Conservation (phyloP, 2,329 filamentous ascomycete genomes). For the Fusarium sp. region DNA sequence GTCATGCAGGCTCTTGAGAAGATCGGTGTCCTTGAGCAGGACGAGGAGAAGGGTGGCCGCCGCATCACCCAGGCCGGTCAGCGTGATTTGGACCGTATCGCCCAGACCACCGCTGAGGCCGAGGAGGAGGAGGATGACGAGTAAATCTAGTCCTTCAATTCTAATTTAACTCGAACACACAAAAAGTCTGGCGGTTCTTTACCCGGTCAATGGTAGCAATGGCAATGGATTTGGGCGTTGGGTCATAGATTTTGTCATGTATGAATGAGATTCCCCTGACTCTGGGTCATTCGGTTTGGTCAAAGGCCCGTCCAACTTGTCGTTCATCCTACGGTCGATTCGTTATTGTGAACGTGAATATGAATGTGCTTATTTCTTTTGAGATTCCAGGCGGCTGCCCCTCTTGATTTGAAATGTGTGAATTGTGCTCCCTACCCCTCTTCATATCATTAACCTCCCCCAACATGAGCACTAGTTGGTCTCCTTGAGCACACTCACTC, state of each 20-base stretch:
- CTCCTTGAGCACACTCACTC: background rate
- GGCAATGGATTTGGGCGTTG: conserved; percentile 54
- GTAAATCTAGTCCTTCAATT: conserved; percentile 56
- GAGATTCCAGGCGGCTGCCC: background rate
- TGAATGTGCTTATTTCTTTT: background rate
- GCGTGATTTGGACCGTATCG: conserved; percentile 98
- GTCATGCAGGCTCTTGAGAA: conserved; percentile 97
- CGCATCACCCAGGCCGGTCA: conserved; percentile 98
- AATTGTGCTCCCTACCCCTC: background rate
- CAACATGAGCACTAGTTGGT: background rate
- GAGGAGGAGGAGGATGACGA: conserved; percentile 76
- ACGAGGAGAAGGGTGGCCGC: conserved; percentile 98
- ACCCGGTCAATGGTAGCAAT: conserved; percentile 40
- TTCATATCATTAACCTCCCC: background rate
- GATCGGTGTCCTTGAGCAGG: conserved; percentile 97
- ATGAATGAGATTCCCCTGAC: conserved; percentile 55
- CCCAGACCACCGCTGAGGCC: conserved; percentile 80
- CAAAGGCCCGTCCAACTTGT: conserved; percentile 49
- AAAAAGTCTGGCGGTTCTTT: conserved; percentile 45
- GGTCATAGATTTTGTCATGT: conserved; percentile 55
- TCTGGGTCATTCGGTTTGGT: conserved; percentile 53
- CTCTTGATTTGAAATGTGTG: background rate
- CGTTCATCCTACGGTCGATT: conserved; percentile 29
- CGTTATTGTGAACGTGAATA: conserved; percentile 34
- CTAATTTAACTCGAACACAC: conserved; percentile 43